A percentile compares a stretch with the other conserved stretches of the same genome.
These are phyloP conservation scores for Suillus paluster DNA, from an alignment of 768 basidiomycete genomes.

Conservation along the genomic window DNA sequence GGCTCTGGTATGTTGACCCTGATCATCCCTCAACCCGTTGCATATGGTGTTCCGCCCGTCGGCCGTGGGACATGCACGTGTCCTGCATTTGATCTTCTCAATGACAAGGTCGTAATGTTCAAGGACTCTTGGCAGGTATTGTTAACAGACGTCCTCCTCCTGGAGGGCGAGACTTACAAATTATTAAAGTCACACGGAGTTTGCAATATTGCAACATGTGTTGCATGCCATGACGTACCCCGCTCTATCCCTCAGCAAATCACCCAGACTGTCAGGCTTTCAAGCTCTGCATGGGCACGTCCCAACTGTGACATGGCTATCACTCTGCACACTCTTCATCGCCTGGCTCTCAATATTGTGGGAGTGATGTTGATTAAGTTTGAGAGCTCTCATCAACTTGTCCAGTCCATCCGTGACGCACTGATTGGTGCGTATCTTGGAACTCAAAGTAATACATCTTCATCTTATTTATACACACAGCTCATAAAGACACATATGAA, in stretches of 20 bases:
- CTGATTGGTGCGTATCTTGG: not conserved
- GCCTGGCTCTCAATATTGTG: constrained; percentile 1
- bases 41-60: not conserved
- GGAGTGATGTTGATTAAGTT: not conserved
- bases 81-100: not conserved
- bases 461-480: not conserved
- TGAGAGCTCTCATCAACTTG: not conserved
- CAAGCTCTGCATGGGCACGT: not conserved
- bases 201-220: not conserved
- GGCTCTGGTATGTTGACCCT: not conserved
- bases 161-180: constrained; percentile 8
- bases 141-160: not conserved
- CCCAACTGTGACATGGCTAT: not conserved
- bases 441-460: not conserved
- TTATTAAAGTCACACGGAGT: not conserved
- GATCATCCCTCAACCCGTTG: not conserved
- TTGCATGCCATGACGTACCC: not conserved
- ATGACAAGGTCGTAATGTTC: not conserved
- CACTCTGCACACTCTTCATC: constrained; percentile 3
- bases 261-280: not conserved
- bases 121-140: constrained; percentile 12
- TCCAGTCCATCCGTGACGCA: constrained; percentile 3
- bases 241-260: not conserved
- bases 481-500: not conserved
- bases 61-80: constrained; percentile 1